Evolutionary conservation across 805 yeast genomes (phyloP).

Genomic region (Metschnikowia cubensis): DNA sequence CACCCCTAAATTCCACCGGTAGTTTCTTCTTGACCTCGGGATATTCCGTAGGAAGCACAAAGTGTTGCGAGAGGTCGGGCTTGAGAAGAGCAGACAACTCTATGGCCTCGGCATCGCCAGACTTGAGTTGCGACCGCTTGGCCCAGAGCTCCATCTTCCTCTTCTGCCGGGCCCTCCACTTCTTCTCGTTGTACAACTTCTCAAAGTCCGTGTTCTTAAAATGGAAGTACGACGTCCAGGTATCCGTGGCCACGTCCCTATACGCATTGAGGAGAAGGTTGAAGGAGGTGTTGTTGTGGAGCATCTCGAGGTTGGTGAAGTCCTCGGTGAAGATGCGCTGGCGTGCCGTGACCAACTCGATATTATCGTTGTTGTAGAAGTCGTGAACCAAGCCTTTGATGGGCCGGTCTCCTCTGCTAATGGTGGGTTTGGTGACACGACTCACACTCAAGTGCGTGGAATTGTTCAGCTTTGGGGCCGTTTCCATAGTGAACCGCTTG

Average conservation of each 20-base stretch:
- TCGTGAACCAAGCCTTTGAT: constrained; percentile 40
- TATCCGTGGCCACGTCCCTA: constrained; percentile 35
- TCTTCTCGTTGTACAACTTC: constrained; percentile 22
- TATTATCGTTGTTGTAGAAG: constrained; percentile 26
- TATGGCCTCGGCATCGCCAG: constrained; percentile 1
- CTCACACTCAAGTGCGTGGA: constrained; percentile 22
- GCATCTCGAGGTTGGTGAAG: constrained; percentile 37
- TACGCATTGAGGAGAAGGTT: constrained; percentile 38
- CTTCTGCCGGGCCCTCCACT: constrained; percentile 8
- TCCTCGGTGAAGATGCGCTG: constrained; percentile 35
- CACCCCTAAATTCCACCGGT: constrained; percentile 33
- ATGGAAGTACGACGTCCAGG: constrained; percentile 38
- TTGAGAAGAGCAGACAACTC: constrained; percentile 14
- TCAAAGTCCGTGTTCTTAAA: constrained; percentile 40
- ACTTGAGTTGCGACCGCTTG: constrained; percentile 7
- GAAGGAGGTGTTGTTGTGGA: constrained; percentile 41
- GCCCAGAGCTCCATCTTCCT: constrained; percentile 14
- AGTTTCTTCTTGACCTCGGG: constrained; percentile 29
- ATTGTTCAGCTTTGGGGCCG: constrained; percentile 16
- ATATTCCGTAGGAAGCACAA: constrained; percentile 32
- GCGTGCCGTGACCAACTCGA: constrained; percentile 25
- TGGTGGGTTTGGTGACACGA: constrained; percentile 17
- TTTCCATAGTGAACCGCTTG: constrained; percentile 11
- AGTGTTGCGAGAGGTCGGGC: constrained; percentile 21
- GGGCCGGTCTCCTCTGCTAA: constrained; percentile 19